These are phyloP conservation scores for Teunomyces kruisii DNA, from an alignment of 805 yeast species.

Conservation along the genomic window DNA sequence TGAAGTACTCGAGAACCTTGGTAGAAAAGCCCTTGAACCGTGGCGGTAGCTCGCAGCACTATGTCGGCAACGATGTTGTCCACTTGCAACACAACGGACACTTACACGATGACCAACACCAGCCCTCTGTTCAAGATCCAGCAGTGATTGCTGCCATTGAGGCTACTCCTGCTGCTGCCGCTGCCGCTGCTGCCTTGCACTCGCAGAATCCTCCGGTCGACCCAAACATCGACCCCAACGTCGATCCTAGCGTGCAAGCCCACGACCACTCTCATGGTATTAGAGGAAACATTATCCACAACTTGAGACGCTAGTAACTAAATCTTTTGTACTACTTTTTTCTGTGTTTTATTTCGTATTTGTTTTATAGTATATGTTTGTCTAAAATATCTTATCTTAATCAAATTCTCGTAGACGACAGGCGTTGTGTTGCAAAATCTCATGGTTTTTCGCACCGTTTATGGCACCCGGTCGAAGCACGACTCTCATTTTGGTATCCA, in stretches of 20 bases:
- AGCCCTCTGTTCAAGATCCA: conserved; percentile 38
- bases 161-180: conserved; percentile 29
- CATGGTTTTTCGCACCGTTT: too few species aligned
- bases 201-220: conserved; percentile 35
- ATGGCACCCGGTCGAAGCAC: too few species aligned
- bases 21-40: conserved; percentile 42
- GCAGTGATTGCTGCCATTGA: conserved; percentile 40
- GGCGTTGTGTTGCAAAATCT: too few species aligned
- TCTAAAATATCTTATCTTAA: not conserved
- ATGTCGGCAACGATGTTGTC: conserved; percentile 22
- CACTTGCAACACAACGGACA: conserved; percentile 24
- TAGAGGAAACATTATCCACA: conserved; percentile 7
- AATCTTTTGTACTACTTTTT: not conserved
- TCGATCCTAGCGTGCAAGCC: conserved; percentile 43
- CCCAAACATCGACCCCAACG: conserved; percentile 45
- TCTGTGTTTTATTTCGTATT: not conserved
- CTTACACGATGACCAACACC: conserved; percentile 26
- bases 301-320: conserved; percentile 8
- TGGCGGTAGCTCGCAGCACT: conserved; percentile 16
- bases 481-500: not conserved
- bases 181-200: conserved; percentile 23
- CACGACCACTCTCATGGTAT: conserved; percentile 35
- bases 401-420: not conserved
- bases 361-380: conserved; percentile 6
- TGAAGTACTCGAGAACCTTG: conserved; percentile 38